These are phyloP conservation scores for Dianthus caryophyllus DNA, from an alignment of 148 eudicot genomes.

Conservation along the genomic window DNA sequence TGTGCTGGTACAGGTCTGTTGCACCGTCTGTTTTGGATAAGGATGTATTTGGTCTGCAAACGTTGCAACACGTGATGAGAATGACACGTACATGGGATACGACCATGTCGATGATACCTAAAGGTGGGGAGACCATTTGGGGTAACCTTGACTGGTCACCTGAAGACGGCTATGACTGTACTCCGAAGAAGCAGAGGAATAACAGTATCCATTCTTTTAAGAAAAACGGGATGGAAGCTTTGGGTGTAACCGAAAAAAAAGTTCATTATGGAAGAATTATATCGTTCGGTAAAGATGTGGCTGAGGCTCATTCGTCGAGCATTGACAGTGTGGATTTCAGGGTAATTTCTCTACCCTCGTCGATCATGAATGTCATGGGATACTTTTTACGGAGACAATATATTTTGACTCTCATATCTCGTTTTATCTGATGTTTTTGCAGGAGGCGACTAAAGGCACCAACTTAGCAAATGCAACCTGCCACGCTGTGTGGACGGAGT, in stretches of 20 bases:
- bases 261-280: slow-evolving; percentile 76
- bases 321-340: slow-evolving; percentile 71
- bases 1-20: slow-evolving; percentile 57
- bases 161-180: slow-evolving; percentile 61
- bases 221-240: slow-evolving; percentile 27
- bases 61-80: slow-evolving; percentile 80
- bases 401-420: background rate
- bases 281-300: slow-evolving; percentile 77
- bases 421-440: slow-evolving; percentile 6
- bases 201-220: slow-evolving; percentile 29
- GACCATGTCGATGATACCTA: slow-evolving; percentile 97
- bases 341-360: slow-evolving; percentile 38
- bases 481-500: slow-evolving; percentile 79
- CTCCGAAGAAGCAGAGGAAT: slow-evolving; percentile 43
- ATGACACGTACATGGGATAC: slow-evolving; percentile 99
- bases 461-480: slow-evolving; percentile 72
- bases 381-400: background rate
- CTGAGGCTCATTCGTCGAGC: slow-evolving; percentile 52
- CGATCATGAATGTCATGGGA: background rate
- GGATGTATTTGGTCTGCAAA: slow-evolving; percentile 78
- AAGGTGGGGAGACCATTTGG: slow-evolving; percentile 99
- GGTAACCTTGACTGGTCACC: slow-evolving; percentile 95
- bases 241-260: slow-evolving; percentile 32
- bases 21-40: slow-evolving; percentile 75
- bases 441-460: slow-evolving; percentile 81